phyloP scores from a whole-genome alignment of 1,284 basidiomycete species.

The Amylostereum areolatum region DNA sequence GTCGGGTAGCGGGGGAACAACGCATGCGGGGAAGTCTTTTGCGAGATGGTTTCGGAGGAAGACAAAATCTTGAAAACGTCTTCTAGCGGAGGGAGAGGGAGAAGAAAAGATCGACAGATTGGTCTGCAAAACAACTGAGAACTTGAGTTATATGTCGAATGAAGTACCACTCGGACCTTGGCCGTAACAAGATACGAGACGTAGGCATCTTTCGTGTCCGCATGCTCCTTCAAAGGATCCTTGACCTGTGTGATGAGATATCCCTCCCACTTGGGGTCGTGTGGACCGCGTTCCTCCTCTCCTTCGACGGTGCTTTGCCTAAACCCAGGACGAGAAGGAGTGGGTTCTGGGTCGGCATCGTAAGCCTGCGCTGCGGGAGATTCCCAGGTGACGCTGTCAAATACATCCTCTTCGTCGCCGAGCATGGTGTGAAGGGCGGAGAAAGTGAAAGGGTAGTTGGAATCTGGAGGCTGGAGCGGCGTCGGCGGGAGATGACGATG shows the following conservation, averaged over 20 bases:
- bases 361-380: slow-evolving; percentile 53
- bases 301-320: slow-evolving; percentile 66
- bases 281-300: slow-evolving; percentile 53
- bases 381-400: slow-evolving; percentile 84
- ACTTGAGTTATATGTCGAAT: background rate
- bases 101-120: slow-evolving; percentile 78
- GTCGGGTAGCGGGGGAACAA: slow-evolving; percentile 93
- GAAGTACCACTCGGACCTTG: slow-evolving; percentile 51
- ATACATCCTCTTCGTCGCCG: slow-evolving; percentile 78
- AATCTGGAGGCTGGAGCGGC: background rate
- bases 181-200: slow-evolving; percentile 92
- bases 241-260: slow-evolving; percentile 82
- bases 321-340: slow-evolving; percentile 63
- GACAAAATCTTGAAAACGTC: slow-evolving; percentile 96
- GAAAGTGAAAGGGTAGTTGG: slow-evolving; percentile 2
- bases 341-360: slow-evolving; percentile 32
- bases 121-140: slow-evolving; percentile 45
- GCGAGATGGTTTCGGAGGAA: slow-evolving; percentile 88
- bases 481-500: background rate
- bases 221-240: slow-evolving; percentile 93
- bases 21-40: slow-evolving; percentile 93
- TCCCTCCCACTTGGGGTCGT: slow-evolving; percentile 85
- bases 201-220: slow-evolving; percentile 94
- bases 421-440: slow-evolving; percentile 40
- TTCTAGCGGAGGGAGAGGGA: slow-evolving; percentile 65